Conservation (phyloP, 108 stramenopile species). For the Skeletonema marinoi region DNA sequence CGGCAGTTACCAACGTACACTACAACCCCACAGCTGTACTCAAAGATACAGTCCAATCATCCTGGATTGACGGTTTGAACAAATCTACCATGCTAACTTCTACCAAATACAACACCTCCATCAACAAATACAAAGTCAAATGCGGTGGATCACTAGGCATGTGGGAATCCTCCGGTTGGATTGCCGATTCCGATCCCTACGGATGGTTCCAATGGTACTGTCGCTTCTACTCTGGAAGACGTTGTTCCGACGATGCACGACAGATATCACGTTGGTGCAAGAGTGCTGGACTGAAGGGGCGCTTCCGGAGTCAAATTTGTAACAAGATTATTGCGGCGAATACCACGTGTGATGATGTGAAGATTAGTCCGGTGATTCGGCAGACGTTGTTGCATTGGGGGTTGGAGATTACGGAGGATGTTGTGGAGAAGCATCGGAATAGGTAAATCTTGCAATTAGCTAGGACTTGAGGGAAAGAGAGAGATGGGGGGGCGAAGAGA, state of each 20-base stretch:
- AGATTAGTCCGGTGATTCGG: conserved; percentile 92
- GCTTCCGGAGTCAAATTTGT: conserved; percentile 92
- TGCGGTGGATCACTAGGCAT: conserved; percentile 94
- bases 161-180: conserved; percentile 94
- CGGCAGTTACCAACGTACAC: conserved; percentile 78
- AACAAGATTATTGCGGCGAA: conserved; percentile 86
- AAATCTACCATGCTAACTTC: conserved; percentile 64
- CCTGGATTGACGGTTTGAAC: conserved; percentile 85
- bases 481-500: too few species aligned
- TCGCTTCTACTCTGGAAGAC: conserved; percentile 91
- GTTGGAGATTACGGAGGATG: conserved; percentile 78
- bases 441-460: too few species aligned
- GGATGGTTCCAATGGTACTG: conserved; percentile 99
- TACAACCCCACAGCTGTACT: conserved; percentile 80
- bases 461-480: too few species aligned
- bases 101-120: conserved; percentile 52
- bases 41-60: conserved; percentile 50
- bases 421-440: conserved; percentile 69
- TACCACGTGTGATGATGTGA: conserved; percentile 47
- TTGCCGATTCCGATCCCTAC: conserved; percentile 89
- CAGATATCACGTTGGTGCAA: conserved; percentile 89
- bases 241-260: conserved; percentile 84
- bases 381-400: conserved; percentile 98
- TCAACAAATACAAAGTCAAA: conserved; percentile 92
- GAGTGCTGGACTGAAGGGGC: conserved; percentile 85